These are phyloP conservation scores for Curvularia eragrostidis DNA, from an alignment of 2,329 filamentous ascomycete genomes.

Conservation along the genomic window DNA sequence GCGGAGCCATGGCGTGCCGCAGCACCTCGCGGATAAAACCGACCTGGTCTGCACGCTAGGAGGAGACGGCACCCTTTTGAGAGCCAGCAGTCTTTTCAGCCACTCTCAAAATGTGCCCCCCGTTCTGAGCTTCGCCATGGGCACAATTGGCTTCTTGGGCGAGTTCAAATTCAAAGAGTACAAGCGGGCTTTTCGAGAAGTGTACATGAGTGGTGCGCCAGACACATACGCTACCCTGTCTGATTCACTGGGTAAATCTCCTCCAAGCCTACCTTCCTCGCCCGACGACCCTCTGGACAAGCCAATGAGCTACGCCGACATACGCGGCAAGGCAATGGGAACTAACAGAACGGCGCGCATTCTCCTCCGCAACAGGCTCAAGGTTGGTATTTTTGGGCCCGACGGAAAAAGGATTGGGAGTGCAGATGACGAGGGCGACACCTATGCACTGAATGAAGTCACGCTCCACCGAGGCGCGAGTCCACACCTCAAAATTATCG, in stretches of 20 bases:
- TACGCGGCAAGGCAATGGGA: slow-evolving; percentile 83
- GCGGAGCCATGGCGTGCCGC: slow-evolving; percentile 46
- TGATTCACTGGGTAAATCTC: slow-evolving; percentile 72
- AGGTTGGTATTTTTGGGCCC: slow-evolving; percentile 81
- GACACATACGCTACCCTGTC: slow-evolving; percentile 64
- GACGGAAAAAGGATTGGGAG: slow-evolving; percentile 61
- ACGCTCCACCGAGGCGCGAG: slow-evolving; percentile 89
- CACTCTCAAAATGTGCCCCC: slow-evolving; percentile 83
- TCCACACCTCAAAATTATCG: slow-evolving; percentile 89
- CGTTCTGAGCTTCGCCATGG: slow-evolving; percentile 95
- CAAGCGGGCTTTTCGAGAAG: slow-evolving; percentile 88
- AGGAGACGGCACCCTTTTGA: slow-evolving; percentile 89
- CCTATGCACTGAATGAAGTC: slow-evolving; percentile 90
- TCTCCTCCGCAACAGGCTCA: slow-evolving; percentile 83
- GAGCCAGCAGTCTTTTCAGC: slow-evolving; percentile 85
- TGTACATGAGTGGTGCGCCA: slow-evolving; percentile 80
- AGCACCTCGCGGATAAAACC: slow-evolving; percentile 72
- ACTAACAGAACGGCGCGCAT: slow-evolving; percentile 76
- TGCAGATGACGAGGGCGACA: slow-evolving; percentile 41
- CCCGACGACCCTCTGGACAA: slow-evolving; percentile 54
- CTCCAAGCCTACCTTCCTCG: slow-evolving; percentile 71
- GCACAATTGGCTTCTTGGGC: slow-evolving; percentile 89
- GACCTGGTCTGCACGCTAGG: slow-evolving; percentile 90
- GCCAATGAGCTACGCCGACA: slow-evolving; percentile 67
- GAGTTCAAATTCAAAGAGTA: slow-evolving; percentile 97